These are phyloP conservation scores for Kwoniella mangroviensis DNA, from an alignment of 768 basidiomycete genomes.

Conservation along the genomic window DNA sequence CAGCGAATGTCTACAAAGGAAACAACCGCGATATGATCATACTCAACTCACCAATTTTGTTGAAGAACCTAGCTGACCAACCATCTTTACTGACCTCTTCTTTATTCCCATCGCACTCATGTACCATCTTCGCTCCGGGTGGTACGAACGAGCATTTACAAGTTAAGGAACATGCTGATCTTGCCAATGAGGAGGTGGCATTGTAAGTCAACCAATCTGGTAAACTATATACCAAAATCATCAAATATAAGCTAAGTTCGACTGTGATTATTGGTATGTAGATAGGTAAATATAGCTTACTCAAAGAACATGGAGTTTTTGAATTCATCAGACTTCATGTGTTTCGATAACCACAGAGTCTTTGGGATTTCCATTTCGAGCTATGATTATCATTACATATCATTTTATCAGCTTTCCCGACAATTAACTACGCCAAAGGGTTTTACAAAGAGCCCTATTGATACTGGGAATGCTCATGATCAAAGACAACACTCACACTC, in stretches of 20 bases:
- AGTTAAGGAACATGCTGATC: slow-evolving; percentile 89
- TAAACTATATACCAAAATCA: slow-evolving; percentile 69
- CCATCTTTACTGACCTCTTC: slow-evolving; percentile 64
- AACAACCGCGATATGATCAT: no score
- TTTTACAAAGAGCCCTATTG: no score
- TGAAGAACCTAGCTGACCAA: slow-evolving; percentile 88
- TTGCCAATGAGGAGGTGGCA: slow-evolving; percentile 73
- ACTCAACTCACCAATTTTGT: slow-evolving; percentile 70
- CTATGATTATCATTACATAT: slow-evolving; percentile 59
- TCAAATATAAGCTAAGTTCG: slow-evolving; percentile 45
- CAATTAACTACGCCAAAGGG: slow-evolving; percentile 10
- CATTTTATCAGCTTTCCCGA: background rate
- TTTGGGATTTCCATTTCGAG: slow-evolving; percentile 99
- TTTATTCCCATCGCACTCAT: slow-evolving; percentile 50
- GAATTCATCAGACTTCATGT: slow-evolving; percentile 77
- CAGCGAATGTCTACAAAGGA: no score
- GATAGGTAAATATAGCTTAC: slow-evolving; percentile 32
- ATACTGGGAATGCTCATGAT: no score
- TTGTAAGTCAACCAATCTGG: slow-evolving; percentile 96
- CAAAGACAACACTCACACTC: slow-evolving; percentile 64
- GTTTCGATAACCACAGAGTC: slow-evolving; percentile 90
- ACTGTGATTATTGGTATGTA: slow-evolving; percentile 14
- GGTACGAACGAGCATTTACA: slow-evolving; percentile 97
- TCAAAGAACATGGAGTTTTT: slow-evolving; percentile 60
- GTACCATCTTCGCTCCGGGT: slow-evolving; percentile 58